Conservation (phyloP, 1,284 basidiomycete genomes). For the Macrocybe sp. region DNA sequence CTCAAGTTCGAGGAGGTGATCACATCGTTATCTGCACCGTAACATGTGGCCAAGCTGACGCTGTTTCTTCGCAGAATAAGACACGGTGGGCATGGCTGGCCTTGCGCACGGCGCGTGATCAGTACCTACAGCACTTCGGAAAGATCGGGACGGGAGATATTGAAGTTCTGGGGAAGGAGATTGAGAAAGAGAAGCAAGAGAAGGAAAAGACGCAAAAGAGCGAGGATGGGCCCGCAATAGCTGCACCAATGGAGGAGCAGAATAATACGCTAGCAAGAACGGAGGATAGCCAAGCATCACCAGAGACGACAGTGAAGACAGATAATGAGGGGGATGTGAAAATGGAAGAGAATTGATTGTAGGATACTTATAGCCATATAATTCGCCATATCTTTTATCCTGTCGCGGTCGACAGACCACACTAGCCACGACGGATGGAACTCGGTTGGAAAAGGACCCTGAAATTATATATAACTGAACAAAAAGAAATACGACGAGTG, state of each 20-base stretch:
- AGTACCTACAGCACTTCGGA: slow-evolving; percentile 66
- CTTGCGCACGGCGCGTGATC: slow-evolving; percentile 68
- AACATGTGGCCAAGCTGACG: slow-evolving; percentile 5
- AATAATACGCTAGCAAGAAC: not conserved
- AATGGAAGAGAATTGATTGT: slow-evolving; percentile 41
- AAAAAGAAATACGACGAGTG: too few relatives aligned
- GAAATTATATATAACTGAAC: too few relatives aligned
- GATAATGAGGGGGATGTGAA: slow-evolving; percentile 47
- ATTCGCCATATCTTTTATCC: too few relatives aligned
- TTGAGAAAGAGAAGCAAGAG: slow-evolving; percentile 55
- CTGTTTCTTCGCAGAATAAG: slow-evolving; percentile 48
- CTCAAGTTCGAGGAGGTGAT: slow-evolving; percentile 57
- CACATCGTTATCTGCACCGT: slow-evolving; percentile 4
- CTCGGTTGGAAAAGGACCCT: too few relatives aligned
- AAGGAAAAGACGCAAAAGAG: slow-evolving; percentile 25
- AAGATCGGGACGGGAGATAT: slow-evolving; percentile 78
- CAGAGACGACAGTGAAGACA: not conserved
- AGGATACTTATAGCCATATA: not conserved
- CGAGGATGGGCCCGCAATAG: slow-evolving; percentile 18
- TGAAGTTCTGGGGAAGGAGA: slow-evolving; percentile 56
- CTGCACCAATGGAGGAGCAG: not conserved
- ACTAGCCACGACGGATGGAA: too few relatives aligned
- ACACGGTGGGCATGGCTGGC: slow-evolving; percentile 73
- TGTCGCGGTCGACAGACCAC: too few relatives aligned
- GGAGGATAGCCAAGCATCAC: slow-evolving; percentile 1